A percentile compares a stretch with the other conserved stretches of the same genome.
Conservation (phyloP, 768 basidiomycete genomes). For the Termitomyces sp. region DNA sequence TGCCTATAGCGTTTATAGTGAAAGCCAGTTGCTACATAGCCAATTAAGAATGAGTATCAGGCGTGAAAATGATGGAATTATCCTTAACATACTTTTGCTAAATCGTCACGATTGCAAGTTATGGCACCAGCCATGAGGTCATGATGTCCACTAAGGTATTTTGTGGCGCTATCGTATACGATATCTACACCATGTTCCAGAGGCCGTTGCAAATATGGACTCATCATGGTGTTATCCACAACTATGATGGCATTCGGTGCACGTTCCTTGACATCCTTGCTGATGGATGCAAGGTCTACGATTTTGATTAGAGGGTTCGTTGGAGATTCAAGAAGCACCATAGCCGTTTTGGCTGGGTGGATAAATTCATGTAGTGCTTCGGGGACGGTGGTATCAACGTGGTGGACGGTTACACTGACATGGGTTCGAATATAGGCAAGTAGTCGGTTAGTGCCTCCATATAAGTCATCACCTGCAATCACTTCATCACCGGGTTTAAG, state of each 20-base stretch:
- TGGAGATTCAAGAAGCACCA: slow-evolving; percentile 96
- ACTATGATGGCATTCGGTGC: slow-evolving; percentile 80
- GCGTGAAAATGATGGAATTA: neutral
- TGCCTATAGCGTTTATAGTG: slow-evolving; percentile 89
- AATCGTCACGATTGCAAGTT: slow-evolving; percentile 85
- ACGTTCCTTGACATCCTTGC: slow-evolving; percentile 75
- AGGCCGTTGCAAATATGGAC: slow-evolving; percentile 93
- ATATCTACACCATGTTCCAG: slow-evolving; percentile 95
- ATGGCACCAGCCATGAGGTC: slow-evolving; percentile 99
- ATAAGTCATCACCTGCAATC: slow-evolving; percentile 94
- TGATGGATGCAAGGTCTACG: slow-evolving; percentile 81
- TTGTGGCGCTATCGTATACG: slow-evolving; percentile 97
- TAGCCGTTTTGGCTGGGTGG: slow-evolving; percentile 70
- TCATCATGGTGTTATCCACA: slow-evolving; percentile 99
- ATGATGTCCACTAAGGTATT: slow-evolving; percentile 97
- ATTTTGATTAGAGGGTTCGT: slow-evolving; percentile 98
- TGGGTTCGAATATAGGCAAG: slow-evolving; percentile 84
- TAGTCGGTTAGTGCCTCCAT: slow-evolving; percentile 96
- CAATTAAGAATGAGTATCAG: slow-evolving; percentile 6
- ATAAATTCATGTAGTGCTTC: slow-evolving; percentile 56
- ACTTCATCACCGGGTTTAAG: slow-evolving; percentile 95
- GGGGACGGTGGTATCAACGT: slow-evolving; percentile 88
- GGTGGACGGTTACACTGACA: slow-evolving; percentile 84
- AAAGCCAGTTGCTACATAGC: slow-evolving; percentile 73
- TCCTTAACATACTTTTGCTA: slow-evolving; percentile 61